Evolutionary conservation across 2,329 filamentous ascomycete species (phyloP).

Genomic region (Aspergillus aculeatinus): DNA sequence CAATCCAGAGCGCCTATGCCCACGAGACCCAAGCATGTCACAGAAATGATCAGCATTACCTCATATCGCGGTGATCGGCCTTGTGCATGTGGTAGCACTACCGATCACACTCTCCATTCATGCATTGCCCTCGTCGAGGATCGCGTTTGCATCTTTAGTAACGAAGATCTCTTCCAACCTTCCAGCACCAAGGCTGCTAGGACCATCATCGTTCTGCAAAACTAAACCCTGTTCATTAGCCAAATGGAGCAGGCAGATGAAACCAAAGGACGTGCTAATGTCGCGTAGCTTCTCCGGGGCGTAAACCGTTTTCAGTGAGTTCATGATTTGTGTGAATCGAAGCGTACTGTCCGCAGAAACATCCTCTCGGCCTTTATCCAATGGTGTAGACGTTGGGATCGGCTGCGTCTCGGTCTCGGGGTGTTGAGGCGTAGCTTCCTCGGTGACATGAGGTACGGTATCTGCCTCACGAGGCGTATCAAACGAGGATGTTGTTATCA

Average conservation of each 20-base stretch:
- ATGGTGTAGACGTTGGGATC: slow-evolving; percentile 29
- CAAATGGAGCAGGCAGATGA: slow-evolving; percentile 87
- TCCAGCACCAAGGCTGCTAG: slow-evolving; percentile 26
- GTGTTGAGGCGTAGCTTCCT: slow-evolving; percentile 17
- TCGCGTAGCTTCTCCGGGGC: slow-evolving; percentile 83
- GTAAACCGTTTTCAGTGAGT: slow-evolving; percentile 81
- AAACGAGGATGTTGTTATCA: slow-evolving; percentile 40
- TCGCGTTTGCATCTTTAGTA: slow-evolving; percentile 39
- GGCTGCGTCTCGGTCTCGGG: slow-evolving; percentile 34
- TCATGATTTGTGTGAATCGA: slow-evolving; percentile 91
- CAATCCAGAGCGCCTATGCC: slow-evolving; percentile 13
- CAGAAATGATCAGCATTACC: slow-evolving; percentile 2
- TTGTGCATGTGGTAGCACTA: neutral
- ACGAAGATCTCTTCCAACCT: slow-evolving; percentile 49
- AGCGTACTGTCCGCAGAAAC: slow-evolving; percentile 54
- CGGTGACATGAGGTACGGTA: slow-evolving; percentile 19
- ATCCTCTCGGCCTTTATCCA: slow-evolving; percentile 28
- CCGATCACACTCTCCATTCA: slow-evolving; percentile 16
- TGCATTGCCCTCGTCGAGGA: slow-evolving; percentile 37
- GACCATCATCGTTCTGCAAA: slow-evolving; percentile 62
- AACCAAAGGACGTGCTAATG: slow-evolving; percentile 90
- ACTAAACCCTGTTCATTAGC: slow-evolving; percentile 89
- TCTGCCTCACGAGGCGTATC: slow-evolving; percentile 29
- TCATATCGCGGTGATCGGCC: slow-evolving; percentile 10
- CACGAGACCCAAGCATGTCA: neutral